Conservation (phyloP, 2,329 filamentous ascomycete genomes). For the Bipolaris oryzae region DNA sequence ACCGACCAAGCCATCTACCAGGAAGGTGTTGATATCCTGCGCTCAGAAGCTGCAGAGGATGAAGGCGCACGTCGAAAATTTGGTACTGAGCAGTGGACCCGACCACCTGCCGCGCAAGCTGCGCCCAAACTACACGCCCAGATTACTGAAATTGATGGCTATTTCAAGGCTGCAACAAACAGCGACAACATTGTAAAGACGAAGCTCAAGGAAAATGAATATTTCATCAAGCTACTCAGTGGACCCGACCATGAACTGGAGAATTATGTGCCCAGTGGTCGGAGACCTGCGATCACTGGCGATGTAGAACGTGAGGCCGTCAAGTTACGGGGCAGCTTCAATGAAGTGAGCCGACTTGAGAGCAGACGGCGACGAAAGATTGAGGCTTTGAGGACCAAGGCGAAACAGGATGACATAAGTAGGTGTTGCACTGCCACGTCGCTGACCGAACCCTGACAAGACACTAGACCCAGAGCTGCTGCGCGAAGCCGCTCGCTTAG, state of each 20-base stretch:
- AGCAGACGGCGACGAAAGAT: slow-evolving; percentile 79
- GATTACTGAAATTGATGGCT: slow-evolving; percentile 80
- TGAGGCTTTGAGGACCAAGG: slow-evolving; percentile 77
- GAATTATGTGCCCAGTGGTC: slow-evolving; percentile 86
- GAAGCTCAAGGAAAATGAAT: slow-evolving; percentile 78
- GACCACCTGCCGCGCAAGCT: slow-evolving; percentile 72
- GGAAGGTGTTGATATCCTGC: slow-evolving; percentile 79
- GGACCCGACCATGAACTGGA: slow-evolving; percentile 82
- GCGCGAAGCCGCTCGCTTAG: slow-evolving; percentile 80
- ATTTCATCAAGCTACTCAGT: slow-evolving; percentile 74
- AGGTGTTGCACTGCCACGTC: slow-evolving; percentile 34
- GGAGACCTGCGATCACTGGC: slow-evolving; percentile 78
- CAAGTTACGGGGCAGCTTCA: slow-evolving; percentile 77
- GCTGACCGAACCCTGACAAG: slow-evolving; percentile 30
- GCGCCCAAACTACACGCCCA: slow-evolving; percentile 75
- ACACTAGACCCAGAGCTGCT: slow-evolving; percentile 72
- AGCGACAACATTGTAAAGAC: slow-evolving; percentile 74
- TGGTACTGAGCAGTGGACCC: slow-evolving; percentile 84
- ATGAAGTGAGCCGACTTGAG: slow-evolving; percentile 84
- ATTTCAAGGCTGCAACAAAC: slow-evolving; percentile 74
- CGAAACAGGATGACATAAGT: slow-evolving; percentile 85
- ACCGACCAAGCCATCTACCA: slow-evolving; percentile 79
- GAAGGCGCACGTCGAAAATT: slow-evolving; percentile 75
- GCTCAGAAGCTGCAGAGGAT: slow-evolving; percentile 84
- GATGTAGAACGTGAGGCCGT: slow-evolving; percentile 80